These are phyloP conservation scores for Pyracantha coccinea DNA, from an alignment of 331 rosid genomes.

Conservation along the genomic window DNA sequence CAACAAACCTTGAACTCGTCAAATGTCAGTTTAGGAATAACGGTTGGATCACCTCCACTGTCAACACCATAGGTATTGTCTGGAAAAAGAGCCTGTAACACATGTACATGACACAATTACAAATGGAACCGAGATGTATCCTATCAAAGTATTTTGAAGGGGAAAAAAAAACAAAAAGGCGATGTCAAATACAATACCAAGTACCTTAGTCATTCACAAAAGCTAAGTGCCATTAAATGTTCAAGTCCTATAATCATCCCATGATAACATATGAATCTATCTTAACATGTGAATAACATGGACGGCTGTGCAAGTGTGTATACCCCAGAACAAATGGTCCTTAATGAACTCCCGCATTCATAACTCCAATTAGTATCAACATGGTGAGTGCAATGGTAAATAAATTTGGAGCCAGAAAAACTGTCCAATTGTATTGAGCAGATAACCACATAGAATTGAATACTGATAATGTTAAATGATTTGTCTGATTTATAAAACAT, in stretches of 20 bases:
- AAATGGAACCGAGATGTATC: neutral
- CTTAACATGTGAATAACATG: neutral
- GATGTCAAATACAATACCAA: neutral
- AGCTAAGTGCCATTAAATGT: neutral
- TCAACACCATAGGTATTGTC: conserved; percentile 93
- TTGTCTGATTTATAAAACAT: neutral
- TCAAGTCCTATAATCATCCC: neutral
- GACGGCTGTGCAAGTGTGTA: neutral
- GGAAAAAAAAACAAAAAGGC: neutral
- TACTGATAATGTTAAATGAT: neutral
- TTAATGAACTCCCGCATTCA: neutral
- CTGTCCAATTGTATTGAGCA: neutral
- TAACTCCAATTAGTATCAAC: neutral
- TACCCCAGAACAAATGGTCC: neutral
- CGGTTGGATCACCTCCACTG: conserved; percentile 95
- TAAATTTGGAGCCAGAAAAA: neutral
- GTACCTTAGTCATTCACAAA: neutral
- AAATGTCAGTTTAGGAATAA: conserved; percentile 82
- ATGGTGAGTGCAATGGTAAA: neutral
- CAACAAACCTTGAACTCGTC: conserved; percentile 81
- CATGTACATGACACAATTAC: conserved; percentile 15
- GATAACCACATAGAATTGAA: neutral
- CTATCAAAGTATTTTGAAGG: neutral
- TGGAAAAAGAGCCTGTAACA: conserved; percentile 83
- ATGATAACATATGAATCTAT: neutral